These are phyloP conservation scores for Basipetospora chlamydospora DNA, from an alignment of 2,329 filamentous ascomycete genomes.

Conservation along the genomic window DNA sequence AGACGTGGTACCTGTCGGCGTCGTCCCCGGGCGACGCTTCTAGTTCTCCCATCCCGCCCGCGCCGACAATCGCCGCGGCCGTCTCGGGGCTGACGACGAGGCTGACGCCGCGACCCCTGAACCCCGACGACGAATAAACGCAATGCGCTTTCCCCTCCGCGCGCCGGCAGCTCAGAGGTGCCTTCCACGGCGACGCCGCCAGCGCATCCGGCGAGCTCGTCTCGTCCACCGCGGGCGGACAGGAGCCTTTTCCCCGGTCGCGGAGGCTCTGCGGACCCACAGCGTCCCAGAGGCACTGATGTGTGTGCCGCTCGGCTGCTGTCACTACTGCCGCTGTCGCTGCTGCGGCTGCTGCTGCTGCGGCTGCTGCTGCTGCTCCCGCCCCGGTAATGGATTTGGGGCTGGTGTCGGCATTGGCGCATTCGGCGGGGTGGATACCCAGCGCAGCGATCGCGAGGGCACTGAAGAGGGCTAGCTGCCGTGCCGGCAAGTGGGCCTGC, in stretches of 20 bases:
- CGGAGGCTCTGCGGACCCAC: background rate
- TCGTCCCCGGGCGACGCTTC: background rate
- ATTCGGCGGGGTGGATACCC: no score
- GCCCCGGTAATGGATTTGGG: no score
- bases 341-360: no score
- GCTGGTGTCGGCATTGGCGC: no score
- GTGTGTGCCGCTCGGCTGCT: background rate
- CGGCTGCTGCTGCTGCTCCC: no score
- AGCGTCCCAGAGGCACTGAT: background rate
- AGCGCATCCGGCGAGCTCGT: background rate
- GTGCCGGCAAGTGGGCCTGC: no score
- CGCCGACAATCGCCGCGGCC: background rate
- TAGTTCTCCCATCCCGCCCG: background rate
- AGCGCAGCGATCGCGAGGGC: no score
- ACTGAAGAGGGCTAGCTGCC: no score
- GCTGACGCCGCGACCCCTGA: background rate
- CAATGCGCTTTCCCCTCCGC: background rate
- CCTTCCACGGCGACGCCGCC: background rate
- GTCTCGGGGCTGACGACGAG: background rate
- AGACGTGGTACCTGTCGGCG: background rate
- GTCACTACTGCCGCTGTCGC: no score
- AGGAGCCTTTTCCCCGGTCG: background rate
- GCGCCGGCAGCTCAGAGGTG: background rate
- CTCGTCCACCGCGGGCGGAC: conserved; percentile 1
- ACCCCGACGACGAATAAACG: background rate